Evolutionary conservation across 352 stramenopile genomes (phyloP), one percentile per base, ranked within the genome.

Genomic region (Phytophthora pinifolia): DNA sequence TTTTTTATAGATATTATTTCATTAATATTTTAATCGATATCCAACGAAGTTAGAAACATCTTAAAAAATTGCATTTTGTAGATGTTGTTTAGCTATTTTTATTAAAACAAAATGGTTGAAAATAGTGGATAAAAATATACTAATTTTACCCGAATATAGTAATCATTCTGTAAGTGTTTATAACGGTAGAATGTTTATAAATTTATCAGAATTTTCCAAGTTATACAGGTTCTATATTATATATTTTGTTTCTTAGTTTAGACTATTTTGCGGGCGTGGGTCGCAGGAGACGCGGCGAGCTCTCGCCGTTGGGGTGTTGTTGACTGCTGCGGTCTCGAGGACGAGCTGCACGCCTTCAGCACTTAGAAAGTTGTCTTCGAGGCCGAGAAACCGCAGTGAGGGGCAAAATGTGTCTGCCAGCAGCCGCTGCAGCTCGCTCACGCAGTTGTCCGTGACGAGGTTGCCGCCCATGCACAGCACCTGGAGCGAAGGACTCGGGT

Each of bases 281-380:
- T 85, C 74, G 33, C 66, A 79, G 7, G 70, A 79, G 12, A 85
- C 75, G 20, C 70, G 73, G 52, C 81, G 79, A 27, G 76, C 46
- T 42, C 76, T 74, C 2, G 73, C 71, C n/a, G 74, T 65, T 54
- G 80, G 66, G 13, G 59, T 76, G 29, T 49, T 74, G 15, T 45
- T 62, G 9, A 73, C 56, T 14, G 59, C 50, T 42, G 81, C 81
- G 4, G 74, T 74, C 33, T 86, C 54, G 14, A 91, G 75, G 34
- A 92, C 81, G 25, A 60, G 69, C 33, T 88, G 73, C 18, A 91
- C 80, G 7, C 80, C 78, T 27, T 74, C 48, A 9, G 67, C 62
- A 22, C 79, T 88, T 42, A 93, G 56, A 49, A 89, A 92, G 48
- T 93, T 93, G 62, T 91, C 80, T 44, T 93, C 83, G 9, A 93